These are phyloP conservation scores for Phytopythium litorale DNA, from an alignment of 352 stramenopile species.

Conservation along the genomic window DNA sequence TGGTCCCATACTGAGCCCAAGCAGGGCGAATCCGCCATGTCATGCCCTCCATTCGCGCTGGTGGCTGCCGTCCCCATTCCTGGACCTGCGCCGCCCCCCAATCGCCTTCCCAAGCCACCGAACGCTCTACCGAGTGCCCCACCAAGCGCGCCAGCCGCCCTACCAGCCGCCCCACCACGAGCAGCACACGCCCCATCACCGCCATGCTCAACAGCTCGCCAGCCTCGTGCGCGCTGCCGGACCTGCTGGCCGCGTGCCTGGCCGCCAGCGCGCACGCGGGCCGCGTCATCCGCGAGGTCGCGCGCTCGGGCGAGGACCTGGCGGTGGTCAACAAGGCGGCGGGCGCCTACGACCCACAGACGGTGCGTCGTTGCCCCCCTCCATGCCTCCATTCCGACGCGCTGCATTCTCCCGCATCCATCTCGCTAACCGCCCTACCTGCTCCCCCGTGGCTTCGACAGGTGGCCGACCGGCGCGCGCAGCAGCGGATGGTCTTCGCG, in stretches of 20 bases:
- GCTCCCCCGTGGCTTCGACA: neutral
- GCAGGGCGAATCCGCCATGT: neutral
- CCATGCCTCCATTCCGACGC: too few relatives aligned
- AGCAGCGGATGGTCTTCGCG: conserved; percentile 66
- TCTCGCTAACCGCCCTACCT: neutral
- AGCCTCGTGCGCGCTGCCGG: conserved; percentile 18
- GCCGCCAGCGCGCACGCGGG: conserved; percentile 47
- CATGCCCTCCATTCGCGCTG: too few relatives aligned
- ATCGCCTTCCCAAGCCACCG: too few relatives aligned
- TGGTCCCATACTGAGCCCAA: neutral
- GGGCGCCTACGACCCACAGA: conserved; percentile 74
- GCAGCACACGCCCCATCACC: neutral
- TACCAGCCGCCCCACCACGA: neutral
- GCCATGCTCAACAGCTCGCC: conserved; percentile 12
- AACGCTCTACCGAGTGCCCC: too few relatives aligned
- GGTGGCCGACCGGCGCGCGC: conserved; percentile 64
- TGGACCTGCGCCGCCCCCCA: conserved; percentile 1
- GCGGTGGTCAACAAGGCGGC: conserved; percentile 76
- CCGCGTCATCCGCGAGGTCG: conserved; percentile 67
- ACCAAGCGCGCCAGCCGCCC: neutral
- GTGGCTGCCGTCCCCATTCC: neutral
- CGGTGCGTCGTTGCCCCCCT: too few relatives aligned
- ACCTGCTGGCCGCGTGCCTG: conserved; percentile 57
- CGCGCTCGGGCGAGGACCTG: conserved; percentile 43
- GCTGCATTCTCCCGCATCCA: neutral